Percentiles rank a stretch among this genome's conserved stretches.
Conservation (phyloP, 495 filamentous ascomycete genomes). For the Tirmania nivea region DNA sequence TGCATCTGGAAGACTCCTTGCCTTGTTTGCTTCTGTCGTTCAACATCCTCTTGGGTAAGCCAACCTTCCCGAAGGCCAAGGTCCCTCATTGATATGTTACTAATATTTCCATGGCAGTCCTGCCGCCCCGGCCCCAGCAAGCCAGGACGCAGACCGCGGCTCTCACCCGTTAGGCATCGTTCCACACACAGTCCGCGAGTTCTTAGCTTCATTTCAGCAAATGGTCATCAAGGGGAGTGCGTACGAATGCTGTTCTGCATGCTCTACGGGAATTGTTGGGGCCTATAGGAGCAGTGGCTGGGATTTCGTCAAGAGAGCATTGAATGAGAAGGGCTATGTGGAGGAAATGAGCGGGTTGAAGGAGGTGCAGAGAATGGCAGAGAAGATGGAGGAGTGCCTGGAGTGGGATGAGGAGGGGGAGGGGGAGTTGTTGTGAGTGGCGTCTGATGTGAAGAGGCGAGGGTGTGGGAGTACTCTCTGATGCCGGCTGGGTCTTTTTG, state of each 20-base stretch:
- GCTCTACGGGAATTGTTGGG: constrained; percentile 50
- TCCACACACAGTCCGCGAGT: constrained; percentile 84
- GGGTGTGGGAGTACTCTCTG: too few species aligned
- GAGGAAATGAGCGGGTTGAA: constrained; percentile 77
- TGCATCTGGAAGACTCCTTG: constrained; percentile 79
- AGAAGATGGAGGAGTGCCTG: constrained; percentile 40
- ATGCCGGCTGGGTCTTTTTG: too few species aligned
- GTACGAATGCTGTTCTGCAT: constrained; percentile 84
- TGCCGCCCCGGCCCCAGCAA: constrained; percentile 18
- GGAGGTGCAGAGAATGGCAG: constrained; percentile 71
- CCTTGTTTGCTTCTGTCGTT: constrained; percentile 65
- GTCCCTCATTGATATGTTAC: not conserved
- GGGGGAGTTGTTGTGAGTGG: constrained; percentile 16
- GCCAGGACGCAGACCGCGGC: constrained; percentile 30
- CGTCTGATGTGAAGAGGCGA: too few species aligned
- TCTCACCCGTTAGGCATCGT: constrained; percentile 68
- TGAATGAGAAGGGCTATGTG: constrained; percentile 69
- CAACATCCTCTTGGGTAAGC: constrained; percentile 48
- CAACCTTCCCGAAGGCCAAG: not conserved
- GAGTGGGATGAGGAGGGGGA: constrained; percentile 32
- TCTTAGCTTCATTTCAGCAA: constrained; percentile 67
- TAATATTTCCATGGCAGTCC: constrained; percentile 6
- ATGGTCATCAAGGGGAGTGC: constrained; percentile 57
- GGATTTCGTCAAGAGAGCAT: constrained; percentile 69
- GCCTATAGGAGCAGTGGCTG: constrained; percentile 57